Evolutionary conservation across 2,329 filamentous ascomycete species (phyloP), one percentile per base, ranked within the genome.

Genomic region (Amesomyces nigricolor): DNA sequence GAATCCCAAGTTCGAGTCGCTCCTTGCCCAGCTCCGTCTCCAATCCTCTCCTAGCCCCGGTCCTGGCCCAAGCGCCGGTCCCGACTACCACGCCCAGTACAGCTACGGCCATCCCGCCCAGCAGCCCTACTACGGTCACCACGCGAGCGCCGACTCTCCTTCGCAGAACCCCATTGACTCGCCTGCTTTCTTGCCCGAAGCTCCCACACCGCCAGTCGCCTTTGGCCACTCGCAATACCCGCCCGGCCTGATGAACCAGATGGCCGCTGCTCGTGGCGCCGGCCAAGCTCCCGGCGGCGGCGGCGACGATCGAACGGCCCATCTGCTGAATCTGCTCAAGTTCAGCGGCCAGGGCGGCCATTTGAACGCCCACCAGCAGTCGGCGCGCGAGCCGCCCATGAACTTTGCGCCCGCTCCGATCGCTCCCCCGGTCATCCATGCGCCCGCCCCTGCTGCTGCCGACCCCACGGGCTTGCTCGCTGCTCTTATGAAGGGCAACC

Each of bases 281-380:
- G 66, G 65, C 17, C 22, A 26, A 6, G 4, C 22, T 26, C 22
- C 22, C 22, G 63, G 58, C 32, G 56, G 58, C n/a, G 53, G 63
- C 14, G 58, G 58, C 16, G 66, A 68, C 40, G 77, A 80, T 51
- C 78, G 79, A 63, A 80, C 78, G 42, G 72, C 76, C 54, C 81
- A 78, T 61, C 66, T 85, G 63, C 71, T 85, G 65, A 83, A 80
- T 62, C 72, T 85, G 53, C 76, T 85, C 67, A 85, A 85, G 73
- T 83, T 82, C 64, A 81, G 76, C 60, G 72, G 74, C 5, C 58
- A 61, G 39, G 47, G 45, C n/a, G 51, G 51, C 22, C 60, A 55
- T 40, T 26, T 52, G 16, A 57, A 46, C 30, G 42, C 45, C 13
- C 63, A 62, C 22, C 62, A 63, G 47, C 62, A 64, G 22, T 63